Conservation (phyloP, 805 yeast species). For the Metschnikowia kofuensis region DNA sequence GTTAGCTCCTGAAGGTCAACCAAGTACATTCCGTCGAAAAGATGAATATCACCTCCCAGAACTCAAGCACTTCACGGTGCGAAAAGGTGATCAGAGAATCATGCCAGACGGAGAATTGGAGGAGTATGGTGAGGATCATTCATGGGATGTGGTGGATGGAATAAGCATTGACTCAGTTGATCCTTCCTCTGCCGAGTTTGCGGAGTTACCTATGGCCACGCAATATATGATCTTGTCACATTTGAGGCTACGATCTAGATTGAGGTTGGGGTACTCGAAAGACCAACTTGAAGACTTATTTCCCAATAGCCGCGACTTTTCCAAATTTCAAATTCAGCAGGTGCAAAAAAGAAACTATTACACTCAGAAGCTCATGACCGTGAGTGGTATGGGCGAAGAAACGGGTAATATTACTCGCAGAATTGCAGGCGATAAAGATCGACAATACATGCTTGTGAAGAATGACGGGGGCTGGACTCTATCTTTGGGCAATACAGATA, state of each 20-base stretch:
- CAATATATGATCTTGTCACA: slow-evolving; percentile 87
- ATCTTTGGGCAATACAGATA: slow-evolving; percentile 45
- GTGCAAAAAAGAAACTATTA: slow-evolving; percentile 88
- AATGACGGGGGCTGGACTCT: slow-evolving; percentile 85
- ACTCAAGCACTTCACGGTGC: slow-evolving; percentile 52
- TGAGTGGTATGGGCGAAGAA: slow-evolving; percentile 72
- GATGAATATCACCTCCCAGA: slow-evolving; percentile 90
- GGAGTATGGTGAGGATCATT: slow-evolving; percentile 41
- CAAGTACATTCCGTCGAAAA: slow-evolving; percentile 43
- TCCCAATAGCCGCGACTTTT: slow-evolving; percentile 85
- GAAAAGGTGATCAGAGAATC: slow-evolving; percentile 65
- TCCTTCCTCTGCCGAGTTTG: slow-evolving; percentile 78
- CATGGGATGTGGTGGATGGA: slow-evolving; percentile 56
- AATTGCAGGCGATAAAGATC: slow-evolving; percentile 79
- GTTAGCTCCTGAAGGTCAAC: background rate
- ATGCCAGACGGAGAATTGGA: slow-evolving; percentile 71
- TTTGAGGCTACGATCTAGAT: slow-evolving; percentile 75
- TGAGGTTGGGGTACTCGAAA: slow-evolving; percentile 92
- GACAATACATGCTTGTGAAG: slow-evolving; percentile 69
- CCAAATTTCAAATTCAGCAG: slow-evolving; percentile 88
- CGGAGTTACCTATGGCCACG: slow-evolving; percentile 72
- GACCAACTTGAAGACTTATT: slow-evolving; percentile 82
- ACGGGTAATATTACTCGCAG: slow-evolving; percentile 48
- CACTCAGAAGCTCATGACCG: slow-evolving; percentile 82
- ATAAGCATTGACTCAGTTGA: slow-evolving; percentile 72